Base-by-base conservation (phyloP, 176 grass and related monocot species). In the Oryza glaberrima region DNA sequence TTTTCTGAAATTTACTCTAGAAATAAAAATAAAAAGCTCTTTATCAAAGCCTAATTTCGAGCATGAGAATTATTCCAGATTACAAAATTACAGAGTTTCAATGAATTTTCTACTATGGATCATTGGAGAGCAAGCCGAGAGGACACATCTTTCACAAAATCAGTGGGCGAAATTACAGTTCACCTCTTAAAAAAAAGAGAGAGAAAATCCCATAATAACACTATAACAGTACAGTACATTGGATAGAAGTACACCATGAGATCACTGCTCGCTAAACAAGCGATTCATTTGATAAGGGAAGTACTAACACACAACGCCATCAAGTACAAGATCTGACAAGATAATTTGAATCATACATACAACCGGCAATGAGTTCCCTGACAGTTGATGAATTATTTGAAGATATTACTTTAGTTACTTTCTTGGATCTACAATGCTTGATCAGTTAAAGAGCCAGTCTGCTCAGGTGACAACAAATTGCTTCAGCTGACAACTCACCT, bases 371-470 rank as follows among this genome's bases (percentile, higher is more conserved):
- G 40, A 41, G 40, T 41, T 41, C 40, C 40, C 7, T 8, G 40
- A 41, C 40, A 41, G 7, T 41, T 6, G 7, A 40, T 40, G 38
- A 40, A 40, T 41, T 1, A 41, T 41, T 41, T 41, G 40, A 41
- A 8, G 40, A 41, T 41, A 61, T 61, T 61, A 7, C 20, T 22
- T 22, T 11, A 43, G 19, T 48, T 73, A 15, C 5, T 34, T 75
- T 15, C 67, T 43, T 45, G 69, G 51, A 26, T 73, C 83, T 44
- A 66, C 43, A 44, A 30, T 73, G 70, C 74, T 83, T 65, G n/a
- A 11, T 49, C 9, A 58, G 11, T 28, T 38, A 17, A 19, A 19
- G 43, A 22, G 44, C 41, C 34, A 47, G 25, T 65, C 12, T 54
- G 23, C 61, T 38, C 6, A 26, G 22, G 46, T 74, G 47, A 67